These are phyloP conservation scores for Beauveria pseudobassiana DNA, from an alignment of 2,329 filamentous ascomycete genomes.

Conservation along the genomic window DNA sequence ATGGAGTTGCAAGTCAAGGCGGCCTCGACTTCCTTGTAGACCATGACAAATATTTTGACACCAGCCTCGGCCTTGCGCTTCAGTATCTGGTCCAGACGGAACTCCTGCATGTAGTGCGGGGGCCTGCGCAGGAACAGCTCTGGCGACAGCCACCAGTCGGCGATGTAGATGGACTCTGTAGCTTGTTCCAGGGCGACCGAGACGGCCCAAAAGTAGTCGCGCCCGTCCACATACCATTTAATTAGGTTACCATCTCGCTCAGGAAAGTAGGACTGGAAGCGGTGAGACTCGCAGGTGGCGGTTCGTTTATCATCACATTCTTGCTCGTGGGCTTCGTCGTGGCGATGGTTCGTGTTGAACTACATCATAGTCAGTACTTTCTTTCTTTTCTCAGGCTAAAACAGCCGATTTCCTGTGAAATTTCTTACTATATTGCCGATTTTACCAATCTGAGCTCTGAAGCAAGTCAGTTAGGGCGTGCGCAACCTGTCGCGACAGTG, in stretches of 20 bases:
- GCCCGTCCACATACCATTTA: constrained; percentile 96
- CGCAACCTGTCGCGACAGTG: background rate
- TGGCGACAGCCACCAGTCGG: constrained; percentile 93
- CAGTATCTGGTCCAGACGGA: constrained; percentile 75
- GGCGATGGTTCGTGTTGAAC: constrained; percentile 83
- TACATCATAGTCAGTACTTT: constrained; percentile 19
- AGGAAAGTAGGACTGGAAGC: constrained; percentile 87
- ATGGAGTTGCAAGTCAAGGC: constrained; percentile 85
- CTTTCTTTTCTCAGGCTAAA: background rate
- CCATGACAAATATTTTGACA: constrained; percentile 87
- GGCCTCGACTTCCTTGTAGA: constrained; percentile 82
- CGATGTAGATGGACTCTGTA: constrained; percentile 90
- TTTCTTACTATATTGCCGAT: constrained; percentile 49
- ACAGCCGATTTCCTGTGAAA: background rate
- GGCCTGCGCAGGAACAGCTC: constrained; percentile 81
- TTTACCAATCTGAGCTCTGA: constrained; percentile 51
- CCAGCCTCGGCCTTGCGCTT: constrained; percentile 86
- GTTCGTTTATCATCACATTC: constrained; percentile 73
- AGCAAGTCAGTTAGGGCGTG: background rate
- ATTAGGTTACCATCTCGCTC: constrained; percentile 76
- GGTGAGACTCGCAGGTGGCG: constrained; percentile 62
- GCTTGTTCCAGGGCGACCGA: constrained; percentile 84
- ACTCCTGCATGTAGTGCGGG: constrained; percentile 75
- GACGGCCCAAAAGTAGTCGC: constrained; percentile 93
- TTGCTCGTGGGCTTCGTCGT: constrained; percentile 89